Conservation (phyloP, 2,329 filamentous ascomycete species). For the Coniochaeta sp. region DNA sequence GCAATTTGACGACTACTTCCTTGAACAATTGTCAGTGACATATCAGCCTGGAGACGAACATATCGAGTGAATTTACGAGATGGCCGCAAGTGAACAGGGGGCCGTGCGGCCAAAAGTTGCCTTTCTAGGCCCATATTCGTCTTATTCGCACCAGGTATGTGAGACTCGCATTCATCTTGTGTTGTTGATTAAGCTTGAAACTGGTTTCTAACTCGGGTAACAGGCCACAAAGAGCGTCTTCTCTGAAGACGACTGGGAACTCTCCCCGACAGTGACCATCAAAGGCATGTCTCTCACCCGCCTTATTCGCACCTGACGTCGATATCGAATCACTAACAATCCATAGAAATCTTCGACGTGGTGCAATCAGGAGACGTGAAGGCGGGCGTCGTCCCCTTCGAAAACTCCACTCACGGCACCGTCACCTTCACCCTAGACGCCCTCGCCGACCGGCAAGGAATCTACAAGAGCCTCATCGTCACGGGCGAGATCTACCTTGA, state of each 20-base stretch:
- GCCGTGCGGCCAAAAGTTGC: conserved; percentile 9
- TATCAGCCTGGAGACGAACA: neutral
- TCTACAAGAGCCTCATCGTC: conserved; percentile 63
- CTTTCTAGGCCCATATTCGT: conserved; percentile 16
- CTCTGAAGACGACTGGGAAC: conserved; percentile 35
- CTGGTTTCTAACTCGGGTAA: neutral
- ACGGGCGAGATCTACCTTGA: conserved; percentile 79
- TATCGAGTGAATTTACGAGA: neutral
- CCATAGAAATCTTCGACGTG: conserved; percentile 66
- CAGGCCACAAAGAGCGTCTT: conserved; percentile 33
- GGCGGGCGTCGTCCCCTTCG: conserved; percentile 84
- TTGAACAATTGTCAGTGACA: neutral
- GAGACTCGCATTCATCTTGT: neutral
- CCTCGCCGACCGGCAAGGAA: conserved; percentile 63
- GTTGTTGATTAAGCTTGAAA: no score
- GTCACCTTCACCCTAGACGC: conserved; percentile 87
- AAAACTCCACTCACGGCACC: conserved; percentile 91
- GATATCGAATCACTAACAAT: neutral
- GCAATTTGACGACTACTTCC: no score
- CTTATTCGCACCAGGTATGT: conserved; percentile 19
- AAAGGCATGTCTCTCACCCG: conserved; percentile 21
- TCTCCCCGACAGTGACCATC: conserved; percentile 45
- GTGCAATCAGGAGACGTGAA: conserved; percentile 59
- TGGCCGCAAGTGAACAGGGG: neutral
- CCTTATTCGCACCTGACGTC: neutral